Conservation (phyloP, 352 stramenopile species). For the Phytophthora gonapodyides region DNA sequence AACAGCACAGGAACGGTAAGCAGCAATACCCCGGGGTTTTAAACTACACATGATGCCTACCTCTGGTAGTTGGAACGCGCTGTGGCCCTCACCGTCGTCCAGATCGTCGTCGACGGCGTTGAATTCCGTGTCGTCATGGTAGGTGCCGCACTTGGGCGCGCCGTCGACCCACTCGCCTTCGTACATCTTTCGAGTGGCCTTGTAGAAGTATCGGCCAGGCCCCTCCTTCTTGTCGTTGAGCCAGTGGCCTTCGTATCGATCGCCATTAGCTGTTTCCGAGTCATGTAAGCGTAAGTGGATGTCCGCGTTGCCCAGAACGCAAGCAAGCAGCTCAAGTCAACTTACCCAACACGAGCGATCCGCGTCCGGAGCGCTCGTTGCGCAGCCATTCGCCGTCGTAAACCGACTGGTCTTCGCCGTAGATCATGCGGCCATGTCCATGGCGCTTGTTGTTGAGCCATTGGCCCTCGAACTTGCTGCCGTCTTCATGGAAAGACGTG, state of each 20-base stretch:
- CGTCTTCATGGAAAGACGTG: constrained; percentile 84
- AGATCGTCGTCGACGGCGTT: constrained; percentile 43
- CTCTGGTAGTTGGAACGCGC: constrained; percentile 71
- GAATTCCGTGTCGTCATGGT: constrained; percentile 46
- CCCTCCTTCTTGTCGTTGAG: constrained; percentile 90
- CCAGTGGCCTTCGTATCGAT: constrained; percentile 89
- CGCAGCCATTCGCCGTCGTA: constrained; percentile 88
- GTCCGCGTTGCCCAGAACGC: neutral
- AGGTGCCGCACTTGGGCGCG: constrained; percentile 76
- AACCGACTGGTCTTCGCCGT: constrained; percentile 74
- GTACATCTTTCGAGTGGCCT: constrained; percentile 83
- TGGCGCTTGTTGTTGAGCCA: constrained; percentile 80
- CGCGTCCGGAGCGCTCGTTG: constrained; percentile 77
- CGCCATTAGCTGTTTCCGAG: constrained; percentile 65
- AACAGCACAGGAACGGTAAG: constrained; percentile 6
- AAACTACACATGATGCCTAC: constrained; percentile 20
- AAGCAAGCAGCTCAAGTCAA: constrained; percentile 1
- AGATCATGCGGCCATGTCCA: constrained; percentile 71
- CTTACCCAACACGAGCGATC: constrained; percentile 65
- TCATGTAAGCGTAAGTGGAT: constrained; percentile 3
- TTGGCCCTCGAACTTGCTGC: constrained; percentile 78
- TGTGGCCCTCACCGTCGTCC: constrained; percentile 32
- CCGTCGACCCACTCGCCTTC: constrained; percentile 90
- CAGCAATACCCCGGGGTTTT: neutral
- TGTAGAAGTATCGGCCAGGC: constrained; percentile 83